Percentiles rank a stretch among this genome's conserved stretches.
phyloP scores from a whole-genome alignment of 306 rosid species.

The Prunus padus region DNA sequence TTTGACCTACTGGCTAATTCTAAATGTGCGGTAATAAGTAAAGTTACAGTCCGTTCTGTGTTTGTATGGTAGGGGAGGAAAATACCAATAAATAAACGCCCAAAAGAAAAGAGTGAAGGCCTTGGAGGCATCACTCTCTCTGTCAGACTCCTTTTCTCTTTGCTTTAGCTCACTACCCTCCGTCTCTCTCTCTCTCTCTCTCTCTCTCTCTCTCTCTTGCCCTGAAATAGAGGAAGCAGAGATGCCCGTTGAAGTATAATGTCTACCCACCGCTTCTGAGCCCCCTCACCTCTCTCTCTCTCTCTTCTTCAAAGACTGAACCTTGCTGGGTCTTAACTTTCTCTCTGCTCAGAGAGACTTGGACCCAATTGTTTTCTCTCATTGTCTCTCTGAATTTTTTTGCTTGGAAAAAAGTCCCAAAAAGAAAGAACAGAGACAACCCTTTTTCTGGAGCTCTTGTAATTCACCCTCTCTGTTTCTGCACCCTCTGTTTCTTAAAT shows the following conservation, averaged over 20 bases:
- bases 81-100: slow-evolving; percentile 45
- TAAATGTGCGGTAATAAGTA: background rate
- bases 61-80: background rate
- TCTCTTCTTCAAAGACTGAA: slow-evolving; percentile 36
- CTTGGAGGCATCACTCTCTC: slow-evolving; percentile 17
- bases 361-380: slow-evolving; percentile 23
- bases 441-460: slow-evolving; percentile 3
- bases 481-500: slow-evolving; percentile 40
- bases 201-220: slow-evolving; percentile 35
- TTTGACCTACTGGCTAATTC: background rate
- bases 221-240: slow-evolving; percentile 51
- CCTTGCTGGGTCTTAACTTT: slow-evolving; percentile 25
- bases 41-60: slow-evolving; percentile 11
- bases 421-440: slow-evolving; percentile 22
- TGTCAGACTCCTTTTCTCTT: slow-evolving; percentile 13
- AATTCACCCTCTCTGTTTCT: slow-evolving; percentile 17
- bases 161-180: background rate
- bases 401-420: slow-evolving; percentile 25
- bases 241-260: slow-evolving; percentile 30
- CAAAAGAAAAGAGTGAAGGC: slow-evolving; percentile 31
- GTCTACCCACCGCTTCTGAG: slow-evolving; percentile 35
- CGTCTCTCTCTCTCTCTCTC: background rate
- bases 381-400: slow-evolving; percentile 27
- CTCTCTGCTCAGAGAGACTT: slow-evolving; percentile 45
- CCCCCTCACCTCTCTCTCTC: slow-evolving; percentile 2